Evolutionary conservation across 345 rosid genomes (phyloP).

Genomic region (Camelina sativa): DNA sequence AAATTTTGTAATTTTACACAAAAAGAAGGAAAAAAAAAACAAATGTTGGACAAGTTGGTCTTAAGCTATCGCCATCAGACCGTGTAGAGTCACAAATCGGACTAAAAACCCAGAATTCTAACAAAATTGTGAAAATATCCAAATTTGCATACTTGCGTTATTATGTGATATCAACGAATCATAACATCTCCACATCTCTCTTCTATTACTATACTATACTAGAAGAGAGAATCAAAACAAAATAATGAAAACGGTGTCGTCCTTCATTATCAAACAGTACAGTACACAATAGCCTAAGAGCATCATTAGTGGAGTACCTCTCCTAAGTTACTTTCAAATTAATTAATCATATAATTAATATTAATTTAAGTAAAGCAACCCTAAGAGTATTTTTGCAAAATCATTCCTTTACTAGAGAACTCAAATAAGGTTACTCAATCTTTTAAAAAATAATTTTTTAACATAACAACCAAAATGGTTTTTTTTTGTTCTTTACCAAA

Average conservation of each 20-base stretch:
- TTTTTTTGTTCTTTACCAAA: too few relatives aligned
- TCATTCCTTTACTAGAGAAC: too few relatives aligned
- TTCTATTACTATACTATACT: neutral
- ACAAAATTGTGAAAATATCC: conserved; percentile 1
- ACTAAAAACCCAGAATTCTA: neutral
- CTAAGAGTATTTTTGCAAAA: too few relatives aligned
- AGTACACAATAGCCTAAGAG: conserved; percentile 30
- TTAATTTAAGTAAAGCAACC: too few relatives aligned
- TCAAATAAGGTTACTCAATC: too few relatives aligned
- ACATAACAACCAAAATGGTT: too few relatives aligned
- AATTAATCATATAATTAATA: too few relatives aligned
- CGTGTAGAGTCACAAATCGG: conserved; percentile 32
- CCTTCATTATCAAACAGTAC: conserved; percentile 25
- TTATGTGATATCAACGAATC: conserved; percentile 38
- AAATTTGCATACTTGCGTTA: conserved; percentile 1
- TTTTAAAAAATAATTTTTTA: too few relatives aligned
- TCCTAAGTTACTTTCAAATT: too few relatives aligned
- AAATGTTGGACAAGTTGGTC: conserved; percentile 18
- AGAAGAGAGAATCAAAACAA: neutral
- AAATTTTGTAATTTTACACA: conserved; percentile 1
- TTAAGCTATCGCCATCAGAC: conserved; percentile 34
- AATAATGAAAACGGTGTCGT: conserved; percentile 26
- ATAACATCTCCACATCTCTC: conserved; percentile 34
- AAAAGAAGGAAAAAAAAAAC: neutral
- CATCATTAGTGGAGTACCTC: too few relatives aligned